These are phyloP conservation scores for Entamoeba moshkovskii DNA, from an alignment of 208 protist genomes.

Conservation along the genomic window DNA sequence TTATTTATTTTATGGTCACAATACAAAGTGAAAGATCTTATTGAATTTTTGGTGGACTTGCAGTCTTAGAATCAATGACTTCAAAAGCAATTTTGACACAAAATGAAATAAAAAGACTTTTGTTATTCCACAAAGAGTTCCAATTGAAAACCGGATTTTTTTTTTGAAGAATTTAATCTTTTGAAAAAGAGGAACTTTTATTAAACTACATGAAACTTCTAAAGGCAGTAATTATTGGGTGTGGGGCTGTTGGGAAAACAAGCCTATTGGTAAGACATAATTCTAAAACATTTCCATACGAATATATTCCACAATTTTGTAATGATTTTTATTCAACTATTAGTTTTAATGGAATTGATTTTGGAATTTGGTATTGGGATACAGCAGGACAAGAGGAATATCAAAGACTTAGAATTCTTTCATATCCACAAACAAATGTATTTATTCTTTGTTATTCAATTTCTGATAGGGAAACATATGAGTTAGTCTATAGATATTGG, in stretches of 20 bases:
- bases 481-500: not conserved
- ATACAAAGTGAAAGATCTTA: no score
- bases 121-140: no score
- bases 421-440: slow-evolving; percentile 45
- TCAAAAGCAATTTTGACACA: no score
- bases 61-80: no score
- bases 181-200: no score
- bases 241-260: slow-evolving; percentile 31
- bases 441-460: slow-evolving; percentile 63
- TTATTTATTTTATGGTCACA: no score
- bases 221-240: slow-evolving; percentile 14
- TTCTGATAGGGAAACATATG: slow-evolving; percentile 37
- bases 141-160: no score
- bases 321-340: slow-evolving; percentile 26
- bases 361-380: slow-evolving; percentile 26
- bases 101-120: no score
- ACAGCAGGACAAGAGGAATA: slow-evolving; percentile 50
- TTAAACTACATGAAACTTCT: slow-evolving; percentile 7
- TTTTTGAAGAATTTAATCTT: no score
- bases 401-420: slow-evolving; percentile 41
- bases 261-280: slow-evolving; percentile 9
- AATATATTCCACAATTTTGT: slow-evolving; percentile 32
- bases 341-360: not conserved
- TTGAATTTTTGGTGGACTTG: no score
- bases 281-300: slow-evolving; percentile 13